Evolutionary conservation across 2,329 filamentous ascomycete genomes (phyloP), one percentile per base, ranked within the genome.

Genomic region (Penicillium palitans): DNA sequence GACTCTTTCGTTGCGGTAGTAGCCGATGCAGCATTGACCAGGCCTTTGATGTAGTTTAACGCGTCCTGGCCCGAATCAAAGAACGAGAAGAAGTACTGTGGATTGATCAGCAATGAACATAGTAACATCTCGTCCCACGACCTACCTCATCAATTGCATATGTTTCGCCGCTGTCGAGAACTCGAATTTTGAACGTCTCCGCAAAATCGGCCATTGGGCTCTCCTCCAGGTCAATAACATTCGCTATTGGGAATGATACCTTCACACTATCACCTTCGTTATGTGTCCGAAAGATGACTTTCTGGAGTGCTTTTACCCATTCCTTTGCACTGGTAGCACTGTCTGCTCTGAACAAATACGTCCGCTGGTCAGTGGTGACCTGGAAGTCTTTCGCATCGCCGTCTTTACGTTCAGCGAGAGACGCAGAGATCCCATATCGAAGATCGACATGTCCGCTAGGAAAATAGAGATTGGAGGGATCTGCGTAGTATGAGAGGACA

Each of bases 211-310:
- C 84, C 78, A 97, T 91, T 57, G 91, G 88, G 48, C 89, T 95
- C 64, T 96, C 90, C 73, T 98, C 95, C 46, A 98, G 87, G 66
- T 98, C 93, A 58, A 98, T 87, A 21, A 98, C 84, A 65, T 96
- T 96, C 59, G 88, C 84, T 52, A 96, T 90, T 0, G 93, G 93
- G 29, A 98, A 78, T 1, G 90, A 95, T 55, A 98, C 96, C 79
- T 98, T 98, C 73, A 99, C 91, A 70, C 93, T 96, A 71, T 97
- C 93, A 10, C 95, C 93, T 62, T 97, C 93, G 70, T 98, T 98
- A 76, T 96, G 93, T 12, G 92, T 93, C 51, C 93, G 85, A 71
- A 98, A 98, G 57, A 98, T 97, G 66, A 96, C 93, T 59, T 95
- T 90, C 71, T 97, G 93, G 27, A 99, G 80, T 53, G 90, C 87